Base-by-base conservation (phyloP, 257 asterid species). In the Solanum neorickii region DNA sequence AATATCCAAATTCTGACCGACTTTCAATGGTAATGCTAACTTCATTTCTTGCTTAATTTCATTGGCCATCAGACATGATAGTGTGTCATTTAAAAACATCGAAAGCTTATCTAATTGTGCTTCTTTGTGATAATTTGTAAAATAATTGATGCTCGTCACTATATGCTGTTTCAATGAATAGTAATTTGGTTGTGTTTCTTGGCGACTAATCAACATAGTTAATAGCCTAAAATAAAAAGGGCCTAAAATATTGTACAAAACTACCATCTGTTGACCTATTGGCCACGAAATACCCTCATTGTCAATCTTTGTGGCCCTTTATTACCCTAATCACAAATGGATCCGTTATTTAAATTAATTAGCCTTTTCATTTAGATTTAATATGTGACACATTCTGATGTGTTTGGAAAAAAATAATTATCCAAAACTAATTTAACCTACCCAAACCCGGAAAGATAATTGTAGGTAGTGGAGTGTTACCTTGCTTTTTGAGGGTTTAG, bases 1-100 rank as follows among this genome's bases (percentile, higher is more conserved):
- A 95, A 90, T 96, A 93, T 89, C 95, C 99, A 52, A 94, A 95
- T 90, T 93, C 95, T 89, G 99, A 97, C 74, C 92, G 99, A 44
- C 98, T 96, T 89, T 89, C 91, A 85, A 90, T 76, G 98, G 99
- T 97, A 97, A 91, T 75, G 88, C 88, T 91, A 86, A 70, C 41
- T 8, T 25, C 78, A 37, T 82, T 83, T 92, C 70, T 47, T 23
- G 59, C 70, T 44, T 84, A 29, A 62, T 86, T 47, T 60, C 47
- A n/a, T 80, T 59, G 69, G 69, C 65, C 46, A 20, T 49, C 31
- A 82, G 39, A 31, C 44, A 82, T 47, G 69, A 31, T 47, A 82
- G 29, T 18, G 44, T 20, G 29, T 31, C 69, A 29, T 82, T 20
- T 82, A 41, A 82, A 80, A 82, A 29, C 85, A 82, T 82, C 85